A percentile compares a stretch with the other conserved stretches of the same genome.
Conservation (phyloP, 192 early-diverging fungal species). For the Coemansia sp. region DNA sequence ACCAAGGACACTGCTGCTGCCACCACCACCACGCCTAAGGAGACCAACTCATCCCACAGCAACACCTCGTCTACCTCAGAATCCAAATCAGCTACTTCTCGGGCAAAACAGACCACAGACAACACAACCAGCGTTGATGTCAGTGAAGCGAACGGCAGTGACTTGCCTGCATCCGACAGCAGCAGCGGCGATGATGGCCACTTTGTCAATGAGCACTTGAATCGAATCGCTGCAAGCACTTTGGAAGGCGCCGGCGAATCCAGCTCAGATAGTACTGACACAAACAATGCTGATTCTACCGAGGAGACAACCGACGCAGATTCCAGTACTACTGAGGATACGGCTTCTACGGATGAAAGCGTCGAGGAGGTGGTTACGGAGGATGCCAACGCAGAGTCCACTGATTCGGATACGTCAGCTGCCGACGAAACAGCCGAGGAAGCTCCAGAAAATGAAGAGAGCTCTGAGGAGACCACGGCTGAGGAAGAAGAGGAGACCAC, state of each 20-base stretch:
- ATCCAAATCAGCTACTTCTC: not conserved
- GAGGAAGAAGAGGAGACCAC: not conserved
- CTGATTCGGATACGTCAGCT: not conserved
- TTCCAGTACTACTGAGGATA: not conserved
- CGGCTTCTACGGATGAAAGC: too few relatives aligned
- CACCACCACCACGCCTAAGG: not conserved
- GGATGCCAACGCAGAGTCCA: not conserved
- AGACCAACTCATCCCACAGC: too few relatives aligned
- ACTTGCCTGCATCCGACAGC: not conserved
- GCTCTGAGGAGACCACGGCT: not conserved
- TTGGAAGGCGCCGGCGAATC: slow-evolving; percentile 1
- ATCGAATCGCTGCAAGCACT: not conserved
- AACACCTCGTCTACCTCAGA: not conserved
- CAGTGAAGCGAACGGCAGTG: not conserved
- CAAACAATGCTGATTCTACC: not conserved
- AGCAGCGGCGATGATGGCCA: not conserved
- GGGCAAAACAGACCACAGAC: not conserved
- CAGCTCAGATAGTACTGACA: not conserved
- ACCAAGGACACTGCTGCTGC: not conserved
- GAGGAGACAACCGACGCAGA: not conserved
- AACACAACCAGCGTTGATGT: not conserved
- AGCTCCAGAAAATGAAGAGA: not conserved
- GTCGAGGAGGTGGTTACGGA: too few relatives aligned
- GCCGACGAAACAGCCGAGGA: not conserved
- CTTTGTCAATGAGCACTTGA: slow-evolving; percentile 3